These are phyloP conservation scores for Alternaria alternata DNA, from an alignment of 2,329 filamentous ascomycete genomes.

Conservation along the genomic window DNA sequence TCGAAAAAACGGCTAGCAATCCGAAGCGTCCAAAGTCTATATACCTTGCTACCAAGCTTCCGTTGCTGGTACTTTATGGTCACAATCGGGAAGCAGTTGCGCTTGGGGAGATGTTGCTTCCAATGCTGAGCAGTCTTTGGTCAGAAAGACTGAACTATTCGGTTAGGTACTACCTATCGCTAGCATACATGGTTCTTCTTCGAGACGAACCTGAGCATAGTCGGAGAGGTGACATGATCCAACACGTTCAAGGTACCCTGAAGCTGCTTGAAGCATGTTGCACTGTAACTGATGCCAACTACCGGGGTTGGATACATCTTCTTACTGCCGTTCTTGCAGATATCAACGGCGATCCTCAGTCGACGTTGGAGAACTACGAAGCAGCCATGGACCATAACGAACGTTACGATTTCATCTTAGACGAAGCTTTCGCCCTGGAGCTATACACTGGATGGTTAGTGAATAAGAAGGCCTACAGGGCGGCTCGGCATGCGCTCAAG, in stretches of 20 bases:
- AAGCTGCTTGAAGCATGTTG: conserved; percentile 71
- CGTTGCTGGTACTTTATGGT: conserved; percentile 54
- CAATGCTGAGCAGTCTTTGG: conserved; percentile 54
- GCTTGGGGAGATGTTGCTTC: conserved; percentile 53
- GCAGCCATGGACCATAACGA: conserved; percentile 75
- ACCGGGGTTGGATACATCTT: conserved; percentile 72
- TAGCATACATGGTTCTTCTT: conserved; percentile 53
- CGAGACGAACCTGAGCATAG: conserved; percentile 47
- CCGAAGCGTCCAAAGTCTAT: conserved; percentile 71
- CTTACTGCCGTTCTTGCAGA: conserved; percentile 75
- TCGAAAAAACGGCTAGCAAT: conserved; percentile 61
- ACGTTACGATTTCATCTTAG: conserved; percentile 71
- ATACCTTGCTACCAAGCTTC: conserved; percentile 67
- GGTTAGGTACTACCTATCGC: conserved; percentile 54
- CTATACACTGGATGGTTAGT: conserved; percentile 77
- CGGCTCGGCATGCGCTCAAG: conserved; percentile 72
- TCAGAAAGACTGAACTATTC: conserved; percentile 55
- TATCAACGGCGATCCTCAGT: conserved; percentile 61
- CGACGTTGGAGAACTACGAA: conserved; percentile 72
- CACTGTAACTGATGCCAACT: conserved; percentile 73
- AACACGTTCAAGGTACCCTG: conserved; percentile 63
- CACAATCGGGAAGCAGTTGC: conserved; percentile 53
- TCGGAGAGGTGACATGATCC: conserved; percentile 59
- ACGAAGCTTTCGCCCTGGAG: conserved; percentile 77
- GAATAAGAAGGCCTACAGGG: conserved; percentile 69